Evolutionary conservation across 2,329 filamentous ascomycete species (phyloP), one percentile per base, ranked within the genome.

Genomic region (Colletotrichum horii): DNA sequence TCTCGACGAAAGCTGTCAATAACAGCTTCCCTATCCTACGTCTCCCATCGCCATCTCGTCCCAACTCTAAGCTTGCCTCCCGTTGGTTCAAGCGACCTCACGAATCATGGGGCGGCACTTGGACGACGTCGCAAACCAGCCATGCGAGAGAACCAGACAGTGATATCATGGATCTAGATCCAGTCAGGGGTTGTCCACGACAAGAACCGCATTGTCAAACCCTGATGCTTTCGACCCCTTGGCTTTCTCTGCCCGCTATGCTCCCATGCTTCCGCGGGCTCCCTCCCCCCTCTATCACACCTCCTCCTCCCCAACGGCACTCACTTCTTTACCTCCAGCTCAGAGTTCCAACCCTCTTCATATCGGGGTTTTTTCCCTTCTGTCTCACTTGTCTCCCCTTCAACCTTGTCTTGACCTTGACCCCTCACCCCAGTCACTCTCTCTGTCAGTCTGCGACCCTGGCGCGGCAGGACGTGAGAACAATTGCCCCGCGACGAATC

Each of bases 111-210:
- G 38, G 38, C 64, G 58, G 69, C 64, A 75, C 62, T 68, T 73
- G 64, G 48, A 73, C 70, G 56, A 73, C 56, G 56, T 65, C 62
- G 73, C 58, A 68, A 66, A 73, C 62, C 56, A 65, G 65, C 58
- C 38, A 60, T 67, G 70, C 66, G 60, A 58, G 70, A 22, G 60
- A 48, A 43, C 26, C 48, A 43, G 43, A 32, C 38, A 38, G 60
- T 67, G 70, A 75, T 69, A 58, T 68, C n/a, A 72, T 72, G 62
- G 38, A 72, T 67, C n/a, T 74, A 32, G 58, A 64, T 71, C 58
- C 58, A 52, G 60, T 24, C 68, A 71, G 58, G 68, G 30, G n/a
- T 56, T n/a, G 24, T 24, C 38, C 28, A 65, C 26, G 24, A 28
- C 65, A 67, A 34, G 34, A 26, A 66, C 24, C 22, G n/a, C 36